Evolutionary conservation across 352 stramenopile species (phyloP).

Genomic region (Globisporangium abappressorium): DNA sequence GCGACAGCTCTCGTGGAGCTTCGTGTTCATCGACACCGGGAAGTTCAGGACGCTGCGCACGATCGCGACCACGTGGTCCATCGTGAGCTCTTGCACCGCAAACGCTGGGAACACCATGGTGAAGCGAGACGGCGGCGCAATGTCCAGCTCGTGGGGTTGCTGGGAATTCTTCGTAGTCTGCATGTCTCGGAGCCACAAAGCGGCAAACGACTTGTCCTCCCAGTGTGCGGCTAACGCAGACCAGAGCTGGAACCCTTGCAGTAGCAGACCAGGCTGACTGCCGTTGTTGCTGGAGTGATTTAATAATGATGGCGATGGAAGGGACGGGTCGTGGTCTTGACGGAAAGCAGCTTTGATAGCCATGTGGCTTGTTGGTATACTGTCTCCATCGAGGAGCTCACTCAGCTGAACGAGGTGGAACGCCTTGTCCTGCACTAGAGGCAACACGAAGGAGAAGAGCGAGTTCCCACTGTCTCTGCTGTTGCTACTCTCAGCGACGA

Average conservation of each 20-base stretch:
- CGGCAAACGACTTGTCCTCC: conserved; percentile 27
- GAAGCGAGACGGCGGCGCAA: conserved; percentile 16
- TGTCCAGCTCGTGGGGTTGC: background rate
- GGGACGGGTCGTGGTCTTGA: conserved; percentile 30
- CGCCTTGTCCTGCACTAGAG: conserved; percentile 28
- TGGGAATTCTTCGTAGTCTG: background rate
- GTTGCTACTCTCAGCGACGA: background rate
- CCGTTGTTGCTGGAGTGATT: background rate
- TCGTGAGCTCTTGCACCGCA: conserved; percentile 14
- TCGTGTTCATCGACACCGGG: conserved; percentile 15
- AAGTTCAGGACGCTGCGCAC: conserved; percentile 28
- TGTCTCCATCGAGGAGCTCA: conserved; percentile 25
- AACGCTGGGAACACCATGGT: conserved; percentile 21
- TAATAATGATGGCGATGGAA: conserved; percentile 3
- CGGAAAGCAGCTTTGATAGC: conserved; percentile 34
- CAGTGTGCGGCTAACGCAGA: conserved; percentile 30
- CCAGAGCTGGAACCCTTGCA: conserved; percentile 39
- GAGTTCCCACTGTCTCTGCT: background rate
- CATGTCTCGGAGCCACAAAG: conserved; percentile 22
- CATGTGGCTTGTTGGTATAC: conserved; percentile 31
- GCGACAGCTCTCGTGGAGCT: conserved; percentile 36
- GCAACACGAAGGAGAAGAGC: conserved; percentile 32
- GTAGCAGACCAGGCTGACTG: conserved; percentile 1
- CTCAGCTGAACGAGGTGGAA: conserved; percentile 38
- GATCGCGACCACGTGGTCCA: conserved; percentile 36